Evolutionary conservation across 139 green algal genomes (phyloP).

Genomic region (Ettlia oleoabundans): DNA sequence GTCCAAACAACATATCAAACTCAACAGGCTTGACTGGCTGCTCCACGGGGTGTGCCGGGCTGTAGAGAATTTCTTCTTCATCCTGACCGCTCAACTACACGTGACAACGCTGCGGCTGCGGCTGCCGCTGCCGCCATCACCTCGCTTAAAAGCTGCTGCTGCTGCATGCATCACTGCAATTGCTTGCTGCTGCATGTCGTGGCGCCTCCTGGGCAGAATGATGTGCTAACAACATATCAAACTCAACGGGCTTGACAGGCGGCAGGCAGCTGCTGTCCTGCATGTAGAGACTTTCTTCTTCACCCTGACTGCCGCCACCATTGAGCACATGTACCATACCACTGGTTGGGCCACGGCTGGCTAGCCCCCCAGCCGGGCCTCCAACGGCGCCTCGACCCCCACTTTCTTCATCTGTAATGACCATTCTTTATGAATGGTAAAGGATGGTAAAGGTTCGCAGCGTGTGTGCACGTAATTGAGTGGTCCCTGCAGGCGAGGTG

Average conservation of each 20-base stretch:
- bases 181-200: conserved; percentile 15
- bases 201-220: no score
- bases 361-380: not conserved
- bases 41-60: not conserved
- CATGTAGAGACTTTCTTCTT: conserved; percentile 38
- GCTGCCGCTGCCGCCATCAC: not conserved
- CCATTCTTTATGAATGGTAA: no score
- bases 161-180: not conserved
- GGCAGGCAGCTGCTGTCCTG: not conserved
- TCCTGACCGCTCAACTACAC: conserved; percentile 17
- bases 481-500: conserved; percentile 19
- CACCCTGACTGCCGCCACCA: conserved; percentile 20
- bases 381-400: not conserved
- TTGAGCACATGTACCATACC: not conserved
- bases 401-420: no score
- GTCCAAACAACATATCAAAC: conserved; percentile 43
- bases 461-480: no score
- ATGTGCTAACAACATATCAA: conserved; percentile 35
- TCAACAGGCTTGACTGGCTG: conserved; percentile 48
- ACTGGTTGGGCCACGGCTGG: not conserved
- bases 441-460: no score
- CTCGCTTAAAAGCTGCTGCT: not conserved
- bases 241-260: conserved; percentile 48
- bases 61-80: conserved; percentile 37
- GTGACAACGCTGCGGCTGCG: no score